Evolutionary conservation across 495 filamentous ascomycete species (phyloP).

Genomic region (Xylaria flabelliformis): DNA sequence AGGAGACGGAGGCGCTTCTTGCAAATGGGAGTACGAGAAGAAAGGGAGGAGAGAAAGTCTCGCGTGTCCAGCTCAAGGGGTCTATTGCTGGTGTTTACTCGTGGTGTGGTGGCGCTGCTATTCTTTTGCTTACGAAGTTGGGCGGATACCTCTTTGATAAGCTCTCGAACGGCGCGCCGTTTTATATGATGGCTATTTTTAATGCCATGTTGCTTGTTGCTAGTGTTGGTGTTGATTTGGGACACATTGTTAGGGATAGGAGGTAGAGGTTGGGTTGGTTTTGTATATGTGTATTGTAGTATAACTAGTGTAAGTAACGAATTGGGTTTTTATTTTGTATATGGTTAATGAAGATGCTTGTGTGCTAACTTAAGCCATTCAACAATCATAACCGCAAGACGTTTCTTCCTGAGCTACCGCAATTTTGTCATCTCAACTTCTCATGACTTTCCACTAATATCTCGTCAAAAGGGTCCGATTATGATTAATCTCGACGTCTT

Average conservation of each 20-base stretch:
- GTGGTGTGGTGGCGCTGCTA: constrained; percentile 88
- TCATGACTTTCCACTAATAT: too few species aligned
- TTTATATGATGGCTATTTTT: constrained; percentile 90
- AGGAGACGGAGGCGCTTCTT: constrained; percentile 33
- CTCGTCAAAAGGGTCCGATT: too few species aligned
- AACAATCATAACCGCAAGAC: too few species aligned
- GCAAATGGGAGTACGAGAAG: constrained; percentile 17
- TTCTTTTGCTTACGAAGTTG: constrained; percentile 87
- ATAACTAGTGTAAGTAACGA: neutral
- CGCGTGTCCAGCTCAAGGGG: constrained; percentile 75
- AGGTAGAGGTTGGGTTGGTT: neutral
- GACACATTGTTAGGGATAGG: constrained; percentile 1
- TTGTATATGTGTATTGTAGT: neutral
- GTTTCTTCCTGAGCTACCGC: too few species aligned
- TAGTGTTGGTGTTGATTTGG: constrained; percentile 54
- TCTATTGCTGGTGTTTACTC: constrained; percentile 94
- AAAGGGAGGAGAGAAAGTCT: constrained; percentile 36
- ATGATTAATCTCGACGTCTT: too few species aligned
- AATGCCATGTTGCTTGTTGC: constrained; percentile 73
- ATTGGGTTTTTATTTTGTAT: neutral
- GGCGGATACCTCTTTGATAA: constrained; percentile 86
- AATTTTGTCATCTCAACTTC: too few species aligned
- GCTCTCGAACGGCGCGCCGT: constrained; percentile 74
- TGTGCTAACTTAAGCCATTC: neutral
- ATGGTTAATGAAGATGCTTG: neutral